Base-by-base conservation (phyloP, 2,329 filamentous ascomycete genomes). In the Aspergillus flavus region DNA sequence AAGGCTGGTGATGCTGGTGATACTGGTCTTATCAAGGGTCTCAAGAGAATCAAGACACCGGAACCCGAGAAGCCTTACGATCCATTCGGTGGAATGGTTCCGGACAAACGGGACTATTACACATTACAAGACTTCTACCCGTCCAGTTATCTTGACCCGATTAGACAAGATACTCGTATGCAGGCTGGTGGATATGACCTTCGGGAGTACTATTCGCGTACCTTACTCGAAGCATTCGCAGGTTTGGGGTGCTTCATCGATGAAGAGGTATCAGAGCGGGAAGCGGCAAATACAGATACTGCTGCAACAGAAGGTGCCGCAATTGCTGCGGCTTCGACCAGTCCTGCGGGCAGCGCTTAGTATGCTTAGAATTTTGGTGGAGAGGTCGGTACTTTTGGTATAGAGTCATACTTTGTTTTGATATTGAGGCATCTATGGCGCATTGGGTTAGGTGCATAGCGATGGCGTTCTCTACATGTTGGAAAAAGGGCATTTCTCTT, bases 191-290 rank as follows among this genome's bases (percentile, higher is more conserved):
- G 95, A 0, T 98, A 96, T 78, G 89, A 90, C 71, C 82, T 94
- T 50, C 83, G 86, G 39, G 93, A 97, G 74, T 98, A 95, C 74
- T 92, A 93, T 71, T 84, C 88, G 9, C 85, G 94, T 28, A 89
- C 92, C 28, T 81, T 99, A 74, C 91, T 92, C 64, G 94, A 97
- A 74, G 93, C 94, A 0, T 98, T 97, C 79, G 88, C 92, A 0
- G 95, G 96, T 0, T 78, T 99, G 64, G 93, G 91, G 0, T 91
- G 96, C 48, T 96, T 96, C 70, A 83, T 99, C 48, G 90, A 87
- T 41, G 93, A 97, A 53, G 94, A 96, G 73, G 72, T 82, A 21
- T 61, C 75, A 2, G 68, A 73, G 43, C 69, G 76, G 48, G 72
- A 77, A 46, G 67, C 66, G 43, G 55, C 64, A 39, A 64, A 56